These are phyloP conservation scores for Pyrenophora tritici-repentis DNA, from an alignment of 2,329 filamentous ascomycete species.

Conservation along the genomic window DNA sequence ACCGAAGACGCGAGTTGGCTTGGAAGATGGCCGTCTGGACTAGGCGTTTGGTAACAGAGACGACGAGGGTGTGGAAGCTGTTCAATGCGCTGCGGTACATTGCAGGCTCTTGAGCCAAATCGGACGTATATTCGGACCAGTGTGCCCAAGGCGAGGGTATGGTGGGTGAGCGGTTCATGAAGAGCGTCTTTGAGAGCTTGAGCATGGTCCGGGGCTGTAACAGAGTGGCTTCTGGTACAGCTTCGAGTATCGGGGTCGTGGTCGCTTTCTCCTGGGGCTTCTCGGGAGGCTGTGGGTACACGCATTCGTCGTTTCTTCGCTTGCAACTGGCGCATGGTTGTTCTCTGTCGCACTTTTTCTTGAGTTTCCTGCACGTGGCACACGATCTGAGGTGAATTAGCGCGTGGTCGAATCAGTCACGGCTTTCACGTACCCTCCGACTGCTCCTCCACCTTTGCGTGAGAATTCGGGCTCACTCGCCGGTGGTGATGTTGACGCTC, in stretches of 20 bases:
- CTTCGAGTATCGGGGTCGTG: slow-evolving; percentile 22
- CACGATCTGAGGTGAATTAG: slow-evolving; percentile 14
- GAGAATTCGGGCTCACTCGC: slow-evolving; percentile 13
- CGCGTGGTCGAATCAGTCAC: neutral
- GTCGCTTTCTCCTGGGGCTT: neutral
- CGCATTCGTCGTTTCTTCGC: slow-evolving; percentile 11
- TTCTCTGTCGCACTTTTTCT: slow-evolving; percentile 18
- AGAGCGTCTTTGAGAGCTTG: slow-evolving; percentile 37
- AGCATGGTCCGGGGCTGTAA: slow-evolving; percentile 38
- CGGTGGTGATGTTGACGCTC: slow-evolving; percentile 25
- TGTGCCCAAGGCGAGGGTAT: slow-evolving; percentile 37
- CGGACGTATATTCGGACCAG: slow-evolving; percentile 38
- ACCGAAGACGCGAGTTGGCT: slow-evolving; percentile 69
- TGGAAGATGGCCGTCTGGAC: slow-evolving; percentile 72
- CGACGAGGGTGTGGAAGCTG: slow-evolving; percentile 71
- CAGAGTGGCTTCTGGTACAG: slow-evolving; percentile 42
- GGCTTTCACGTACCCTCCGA: slow-evolving; percentile 15
- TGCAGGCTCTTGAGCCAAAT: slow-evolving; percentile 58
- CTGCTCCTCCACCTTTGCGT: slow-evolving; percentile 5
- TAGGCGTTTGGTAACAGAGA: slow-evolving; percentile 71
- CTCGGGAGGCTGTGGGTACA: slow-evolving; percentile 7
- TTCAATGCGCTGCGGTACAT: slow-evolving; percentile 76
- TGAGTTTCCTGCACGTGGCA: slow-evolving; percentile 12
- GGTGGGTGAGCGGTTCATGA: slow-evolving; percentile 44
- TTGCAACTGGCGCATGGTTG: slow-evolving; percentile 17